phyloP scores from a whole-genome alignment of 2,329 filamentous ascomycete species.

The Salinomyces thailandicus region DNA sequence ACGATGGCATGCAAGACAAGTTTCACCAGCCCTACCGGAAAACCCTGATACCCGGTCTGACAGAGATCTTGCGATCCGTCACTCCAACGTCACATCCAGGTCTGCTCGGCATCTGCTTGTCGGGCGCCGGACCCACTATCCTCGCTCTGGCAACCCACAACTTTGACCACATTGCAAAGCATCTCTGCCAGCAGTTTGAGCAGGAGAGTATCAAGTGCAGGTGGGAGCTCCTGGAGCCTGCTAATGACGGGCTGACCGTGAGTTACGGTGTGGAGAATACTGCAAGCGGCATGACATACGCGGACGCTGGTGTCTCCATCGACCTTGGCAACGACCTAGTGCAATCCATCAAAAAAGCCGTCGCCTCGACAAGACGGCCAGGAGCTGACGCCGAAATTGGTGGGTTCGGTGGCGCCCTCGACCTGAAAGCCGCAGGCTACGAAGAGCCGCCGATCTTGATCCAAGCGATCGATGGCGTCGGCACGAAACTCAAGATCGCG shows the following conservation, averaged over 20 bases:
- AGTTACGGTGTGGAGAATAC: slow-evolving; percentile 16
- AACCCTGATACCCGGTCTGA: slow-evolving; percentile 79
- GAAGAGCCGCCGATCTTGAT: slow-evolving; percentile 67
- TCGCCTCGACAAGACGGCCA: slow-evolving; percentile 71
- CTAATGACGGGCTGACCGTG: slow-evolving; percentile 53
- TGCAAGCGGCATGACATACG: slow-evolving; percentile 60
- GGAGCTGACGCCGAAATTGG: slow-evolving; percentile 91
- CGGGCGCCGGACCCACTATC: slow-evolving; percentile 89
- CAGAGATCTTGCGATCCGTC: slow-evolving; percentile 83
- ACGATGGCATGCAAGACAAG: slow-evolving; percentile 97
- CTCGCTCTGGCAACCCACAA: slow-evolving; percentile 82
- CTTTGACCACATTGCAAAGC: slow-evolving; percentile 74
- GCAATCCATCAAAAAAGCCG: slow-evolving; percentile 78
- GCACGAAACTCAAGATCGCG: slow-evolving; percentile 93
- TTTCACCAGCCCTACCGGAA: slow-evolving; percentile 95
- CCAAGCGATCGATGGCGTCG: slow-evolving; percentile 92
- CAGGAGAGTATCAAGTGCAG: slow-evolving; percentile 63
- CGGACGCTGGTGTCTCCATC: slow-evolving; percentile 85
- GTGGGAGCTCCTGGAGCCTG: slow-evolving; percentile 83
- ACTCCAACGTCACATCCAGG: slow-evolving; percentile 79
- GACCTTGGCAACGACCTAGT: slow-evolving; percentile 90
- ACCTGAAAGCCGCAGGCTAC: slow-evolving; percentile 66
- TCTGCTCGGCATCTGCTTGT: slow-evolving; percentile 86
- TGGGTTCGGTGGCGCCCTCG: slow-evolving; percentile 83
- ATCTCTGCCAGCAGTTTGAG: slow-evolving; percentile 58